phyloP scores from a whole-genome alignment of 768 basidiomycete genomes.

The Termitomyces sp. region DNA sequence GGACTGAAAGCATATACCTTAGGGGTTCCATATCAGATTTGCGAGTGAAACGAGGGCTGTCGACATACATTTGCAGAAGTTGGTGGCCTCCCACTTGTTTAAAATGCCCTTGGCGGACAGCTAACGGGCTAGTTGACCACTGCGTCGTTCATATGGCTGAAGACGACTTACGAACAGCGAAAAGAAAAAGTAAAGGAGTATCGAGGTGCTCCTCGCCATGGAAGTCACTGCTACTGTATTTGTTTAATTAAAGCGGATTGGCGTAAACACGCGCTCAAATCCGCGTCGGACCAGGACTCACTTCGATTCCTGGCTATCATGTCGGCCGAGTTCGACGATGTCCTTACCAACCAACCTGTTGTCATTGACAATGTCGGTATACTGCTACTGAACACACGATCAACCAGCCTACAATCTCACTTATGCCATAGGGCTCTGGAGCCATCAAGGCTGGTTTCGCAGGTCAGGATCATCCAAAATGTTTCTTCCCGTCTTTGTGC shows the following conservation, averaged over 20 bases:
- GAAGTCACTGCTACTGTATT: not conserved
- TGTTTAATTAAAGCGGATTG: not conserved
- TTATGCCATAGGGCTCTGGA: constrained; percentile 75
- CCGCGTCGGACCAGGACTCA: constrained; percentile 9
- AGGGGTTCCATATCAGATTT: not conserved
- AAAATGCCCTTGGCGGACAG: constrained; percentile 35
- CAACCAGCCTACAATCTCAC: constrained; percentile 19
- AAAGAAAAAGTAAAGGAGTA: constrained; percentile 11
- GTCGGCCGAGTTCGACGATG: constrained; percentile 88
- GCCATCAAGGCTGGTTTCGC: constrained; percentile 99
- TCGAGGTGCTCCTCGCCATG: constrained; percentile 8
- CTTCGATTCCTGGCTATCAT: constrained; percentile 32
- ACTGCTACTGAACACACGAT: constrained; percentile 7
- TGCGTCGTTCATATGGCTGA: not conserved
- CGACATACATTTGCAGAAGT: constrained; percentile 80
- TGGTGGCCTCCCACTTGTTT: constrained; percentile 85
- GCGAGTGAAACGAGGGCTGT: not conserved
- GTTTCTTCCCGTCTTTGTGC: constrained; percentile 98
- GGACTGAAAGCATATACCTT: constrained; percentile 87
- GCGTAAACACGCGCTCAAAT: constrained; percentile 4
- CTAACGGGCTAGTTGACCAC: constrained; percentile 10
- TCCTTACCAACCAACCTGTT: constrained; percentile 96
- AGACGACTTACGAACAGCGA: constrained; percentile 20
- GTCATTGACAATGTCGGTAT: constrained; percentile 93
- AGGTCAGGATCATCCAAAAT: constrained; percentile 98